A percentile compares a stretch with the other conserved stretches of the same genome.
Conservation (phyloP, 129 eudicot species). For the Daucus carota region DNA sequence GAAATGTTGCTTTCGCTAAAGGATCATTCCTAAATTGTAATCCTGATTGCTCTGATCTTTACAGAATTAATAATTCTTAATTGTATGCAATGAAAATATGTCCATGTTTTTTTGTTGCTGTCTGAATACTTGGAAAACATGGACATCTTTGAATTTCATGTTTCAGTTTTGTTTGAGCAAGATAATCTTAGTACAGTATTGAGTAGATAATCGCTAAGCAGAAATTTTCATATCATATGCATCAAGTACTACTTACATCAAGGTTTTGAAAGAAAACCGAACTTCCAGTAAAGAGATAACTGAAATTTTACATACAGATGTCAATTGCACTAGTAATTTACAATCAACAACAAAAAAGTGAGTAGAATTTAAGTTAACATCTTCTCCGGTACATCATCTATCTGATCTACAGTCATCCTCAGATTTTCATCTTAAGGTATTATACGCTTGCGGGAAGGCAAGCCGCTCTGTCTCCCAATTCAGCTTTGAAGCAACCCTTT, state of each 20-base stretch:
- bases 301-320: conserved; percentile 33
- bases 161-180: too few species aligned
- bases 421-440: conserved; percentile 52
- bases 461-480: conserved; percentile 88
- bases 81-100: too few species aligned
- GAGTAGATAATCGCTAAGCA: conserved; percentile 19
- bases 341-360: conserved; percentile 41
- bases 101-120: too few species aligned
- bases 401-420: conserved; percentile 13
- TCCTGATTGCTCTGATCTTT: too few species aligned
- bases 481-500: conserved; percentile 62
- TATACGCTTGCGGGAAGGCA: conserved; percentile 49
- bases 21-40: too few species aligned
- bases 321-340: conserved; percentile 43
- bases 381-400: conserved; percentile 28
- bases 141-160: too few species aligned
- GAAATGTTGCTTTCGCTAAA: too few species aligned
- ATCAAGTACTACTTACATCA: conserved; percentile 49
- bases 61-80: too few species aligned
- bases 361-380: conserved; percentile 47
- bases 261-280: conserved; percentile 34
- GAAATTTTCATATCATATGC: conserved; percentile 27
- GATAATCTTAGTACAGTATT: not conserved
- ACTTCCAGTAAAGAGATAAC: conserved; percentile 39
- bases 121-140: too few species aligned